These are phyloP conservation scores for Myriangium duriaei DNA, from an alignment of 2,329 filamentous ascomycete species.

Conservation along the genomic window DNA sequence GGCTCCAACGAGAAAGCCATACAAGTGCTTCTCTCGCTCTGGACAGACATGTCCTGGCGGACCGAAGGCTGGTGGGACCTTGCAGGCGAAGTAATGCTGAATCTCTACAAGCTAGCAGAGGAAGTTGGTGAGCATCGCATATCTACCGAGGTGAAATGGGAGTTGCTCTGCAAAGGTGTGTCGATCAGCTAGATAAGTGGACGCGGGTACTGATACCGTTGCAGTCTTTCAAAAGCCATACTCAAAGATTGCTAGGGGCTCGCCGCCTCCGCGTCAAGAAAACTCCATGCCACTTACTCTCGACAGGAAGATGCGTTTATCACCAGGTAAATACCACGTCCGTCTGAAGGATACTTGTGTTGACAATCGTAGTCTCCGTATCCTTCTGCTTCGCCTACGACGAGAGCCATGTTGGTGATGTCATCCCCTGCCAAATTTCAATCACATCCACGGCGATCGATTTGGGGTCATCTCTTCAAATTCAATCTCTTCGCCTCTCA, in stretches of 20 bases:
- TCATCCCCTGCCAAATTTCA: conserved; percentile 8
- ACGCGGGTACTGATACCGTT: too few species aligned
- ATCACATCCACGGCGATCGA: neutral
- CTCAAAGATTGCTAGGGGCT: too few species aligned
- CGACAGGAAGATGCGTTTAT: conserved; percentile 8
- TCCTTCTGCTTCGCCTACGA: conserved; percentile 11
- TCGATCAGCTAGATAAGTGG: too few species aligned
- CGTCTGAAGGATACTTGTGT: too few species aligned
- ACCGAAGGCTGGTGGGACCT: conserved; percentile 47
- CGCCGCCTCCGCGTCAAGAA: too few species aligned
- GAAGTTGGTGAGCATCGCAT: conserved; percentile 4
- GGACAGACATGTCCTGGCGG: conserved; percentile 47
- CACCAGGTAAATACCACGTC: conserved; percentile 10
- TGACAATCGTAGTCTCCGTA: conserved; percentile 9
- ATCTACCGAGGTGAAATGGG: conserved; percentile 10
- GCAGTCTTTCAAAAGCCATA: too few species aligned
- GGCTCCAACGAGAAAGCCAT: conserved; percentile 40
- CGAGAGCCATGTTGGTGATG: conserved; percentile 12
- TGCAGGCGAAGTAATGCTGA: conserved; percentile 41
- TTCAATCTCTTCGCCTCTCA: neutral
- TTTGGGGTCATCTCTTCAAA: neutral
- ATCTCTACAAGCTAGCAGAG: conserved; percentile 40
- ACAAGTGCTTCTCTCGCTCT: conserved; percentile 39
- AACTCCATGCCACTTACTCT: too few species aligned
- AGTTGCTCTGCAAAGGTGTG: conserved; percentile 11